Evolutionary conservation across 768 basidiomycete species (phyloP).

Genomic region (Dioszegia crocea): DNA sequence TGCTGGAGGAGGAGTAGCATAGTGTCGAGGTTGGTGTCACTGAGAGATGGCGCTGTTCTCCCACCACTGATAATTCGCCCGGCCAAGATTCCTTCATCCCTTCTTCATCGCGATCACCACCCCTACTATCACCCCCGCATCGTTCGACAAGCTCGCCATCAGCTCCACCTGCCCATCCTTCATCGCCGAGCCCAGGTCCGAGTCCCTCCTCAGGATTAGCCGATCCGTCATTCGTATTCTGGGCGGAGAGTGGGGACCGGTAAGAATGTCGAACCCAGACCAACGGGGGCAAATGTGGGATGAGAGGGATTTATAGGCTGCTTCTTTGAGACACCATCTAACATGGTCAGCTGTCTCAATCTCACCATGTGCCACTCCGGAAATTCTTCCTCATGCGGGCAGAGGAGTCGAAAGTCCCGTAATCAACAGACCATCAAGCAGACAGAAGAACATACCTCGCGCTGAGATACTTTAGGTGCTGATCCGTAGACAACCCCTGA

Average conservation of each 20-base stretch:
- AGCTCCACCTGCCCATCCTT: constrained; percentile 11
- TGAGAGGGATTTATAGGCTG: constrained; percentile 39
- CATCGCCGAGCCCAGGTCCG: neutral
- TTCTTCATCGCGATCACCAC: constrained; percentile 32
- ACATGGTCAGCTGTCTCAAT: neutral
- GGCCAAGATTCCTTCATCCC: neutral
- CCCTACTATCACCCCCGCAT: constrained; percentile 38
- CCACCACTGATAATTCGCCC: too few species aligned
- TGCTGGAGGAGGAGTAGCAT: too few species aligned
- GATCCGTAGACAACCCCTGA: neutral
- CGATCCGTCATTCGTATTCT: neutral
- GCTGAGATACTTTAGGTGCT: constrained; percentile 8
- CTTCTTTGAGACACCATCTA: constrained; percentile 45
- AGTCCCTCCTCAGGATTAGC: neutral
- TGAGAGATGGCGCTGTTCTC: too few species aligned
- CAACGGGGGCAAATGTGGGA: constrained; percentile 14
- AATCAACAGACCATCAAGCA: too few species aligned
- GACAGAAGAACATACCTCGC: constrained; percentile 9
- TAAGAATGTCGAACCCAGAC: constrained; percentile 20
- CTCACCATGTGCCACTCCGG: too few species aligned
- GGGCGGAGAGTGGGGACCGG: constrained; percentile 4
- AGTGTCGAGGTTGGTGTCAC: too few species aligned
- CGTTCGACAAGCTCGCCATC: constrained; percentile 30
- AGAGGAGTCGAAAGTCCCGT: too few species aligned
- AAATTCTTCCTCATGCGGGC: too few species aligned